Conservation (phyloP, 1,284 basidiomycete genomes). For the Ustilago hordei region DNA sequence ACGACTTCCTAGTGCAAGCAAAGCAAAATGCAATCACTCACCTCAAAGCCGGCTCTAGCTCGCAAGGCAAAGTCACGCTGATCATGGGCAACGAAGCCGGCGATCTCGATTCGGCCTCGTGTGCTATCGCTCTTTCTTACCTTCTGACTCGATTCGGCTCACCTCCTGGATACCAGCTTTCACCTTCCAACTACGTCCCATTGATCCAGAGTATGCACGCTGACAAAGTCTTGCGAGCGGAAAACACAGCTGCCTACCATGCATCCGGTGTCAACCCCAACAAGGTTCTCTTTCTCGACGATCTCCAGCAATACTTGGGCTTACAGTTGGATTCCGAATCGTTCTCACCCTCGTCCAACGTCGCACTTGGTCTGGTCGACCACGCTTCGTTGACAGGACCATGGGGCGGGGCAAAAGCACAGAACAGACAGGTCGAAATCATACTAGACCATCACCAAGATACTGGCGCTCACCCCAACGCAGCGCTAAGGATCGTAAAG, state of each 20-base stretch:
- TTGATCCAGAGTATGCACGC: slow-evolving; percentile 79
- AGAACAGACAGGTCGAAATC: slow-evolving; percentile 74
- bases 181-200: slow-evolving; percentile 73
- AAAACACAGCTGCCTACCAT: slow-evolving; percentile 75
- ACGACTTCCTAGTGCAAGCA: slow-evolving; percentile 29
- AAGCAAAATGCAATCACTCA: slow-evolving; percentile 34
- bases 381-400: slow-evolving; percentile 46
- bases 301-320: slow-evolving; percentile 36
- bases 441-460: slow-evolving; percentile 96
- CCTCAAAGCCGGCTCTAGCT: slow-evolving; percentile 19
- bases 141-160: slow-evolving; percentile 53
- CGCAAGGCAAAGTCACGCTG: slow-evolving; percentile 38
- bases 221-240: slow-evolving; percentile 83
- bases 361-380: slow-evolving; percentile 56
- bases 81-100: slow-evolving; percentile 68
- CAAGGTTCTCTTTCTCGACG: slow-evolving; percentile 48
- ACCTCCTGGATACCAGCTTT: slow-evolving; percentile 25
- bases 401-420: slow-evolving; percentile 44
- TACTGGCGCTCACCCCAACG: slow-evolving; percentile 76
- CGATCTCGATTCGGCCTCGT: slow-evolving; percentile 66
- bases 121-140: slow-evolving; percentile 60
- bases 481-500: slow-evolving; percentile 55
- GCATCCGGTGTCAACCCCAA: slow-evolving; percentile 31
- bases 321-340: slow-evolving; percentile 32
- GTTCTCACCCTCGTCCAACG: slow-evolving; percentile 30